Conservation (phyloP, 2,329 filamentous ascomycete genomes). For the Cercospora brassicicola region DNA sequence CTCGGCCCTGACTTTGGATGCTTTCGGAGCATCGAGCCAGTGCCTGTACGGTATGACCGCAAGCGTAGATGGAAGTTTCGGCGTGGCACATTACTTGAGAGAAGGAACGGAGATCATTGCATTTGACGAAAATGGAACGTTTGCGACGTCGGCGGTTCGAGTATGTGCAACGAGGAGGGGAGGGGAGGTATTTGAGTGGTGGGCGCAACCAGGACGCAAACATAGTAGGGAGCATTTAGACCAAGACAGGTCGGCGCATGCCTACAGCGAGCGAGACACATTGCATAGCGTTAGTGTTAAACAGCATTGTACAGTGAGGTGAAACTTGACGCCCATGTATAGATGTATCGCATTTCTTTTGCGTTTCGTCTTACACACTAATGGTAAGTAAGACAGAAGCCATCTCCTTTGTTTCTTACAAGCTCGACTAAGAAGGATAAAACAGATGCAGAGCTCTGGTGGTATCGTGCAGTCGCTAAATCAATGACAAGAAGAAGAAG, state of each 20-base stretch:
- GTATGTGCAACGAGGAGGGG: neutral
- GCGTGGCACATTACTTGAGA: constrained; percentile 14
- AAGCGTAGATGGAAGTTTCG: constrained; percentile 9
- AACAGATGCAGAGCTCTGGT: constrained; percentile 14
- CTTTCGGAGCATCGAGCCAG: neutral
- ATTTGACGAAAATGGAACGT: neutral
- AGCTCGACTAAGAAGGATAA: neutral
- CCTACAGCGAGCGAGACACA: neutral
- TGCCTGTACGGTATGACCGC: neutral
- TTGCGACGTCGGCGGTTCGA: neutral
- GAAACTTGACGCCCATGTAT: neutral
- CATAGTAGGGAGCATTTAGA: neutral
- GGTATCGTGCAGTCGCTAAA: constrained; percentile 21
- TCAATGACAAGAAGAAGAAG: constrained; percentile 2
- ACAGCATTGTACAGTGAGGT: neutral
- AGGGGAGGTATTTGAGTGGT: neutral
- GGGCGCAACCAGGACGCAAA: neutral
- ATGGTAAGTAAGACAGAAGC: neutral
- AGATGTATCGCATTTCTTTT: neutral
- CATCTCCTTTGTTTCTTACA: neutral
- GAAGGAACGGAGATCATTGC: neutral
- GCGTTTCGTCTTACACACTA: neutral
- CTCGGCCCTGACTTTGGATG: neutral
- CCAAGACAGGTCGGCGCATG: neutral
- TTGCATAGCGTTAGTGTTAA: neutral